Percentiles rank a stretch among this genome's conserved stretches.
Evolutionary conservation across 2,329 filamentous ascomycete genomes (phyloP).

Genomic region (Diaporthe destruens): DNA sequence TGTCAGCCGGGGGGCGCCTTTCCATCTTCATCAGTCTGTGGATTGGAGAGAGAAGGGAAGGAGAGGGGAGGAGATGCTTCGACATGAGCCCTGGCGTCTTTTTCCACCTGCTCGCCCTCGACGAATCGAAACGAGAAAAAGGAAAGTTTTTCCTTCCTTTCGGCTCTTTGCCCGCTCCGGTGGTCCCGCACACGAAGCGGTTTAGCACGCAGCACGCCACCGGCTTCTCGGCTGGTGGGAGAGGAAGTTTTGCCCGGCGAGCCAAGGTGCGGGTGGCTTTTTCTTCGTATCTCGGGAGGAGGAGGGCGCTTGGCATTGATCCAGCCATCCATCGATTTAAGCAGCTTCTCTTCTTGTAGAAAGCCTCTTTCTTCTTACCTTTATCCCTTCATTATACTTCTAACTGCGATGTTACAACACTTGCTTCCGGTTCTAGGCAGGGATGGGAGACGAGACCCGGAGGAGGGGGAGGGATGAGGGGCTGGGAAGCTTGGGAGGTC

Average conservation of each 20-base stretch:
- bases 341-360: slow-evolving; percentile 39
- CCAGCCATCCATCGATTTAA: background rate
- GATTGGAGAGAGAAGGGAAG: background rate
- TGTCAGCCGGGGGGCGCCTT: background rate
- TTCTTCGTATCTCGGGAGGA: background rate
- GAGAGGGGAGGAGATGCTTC: background rate
- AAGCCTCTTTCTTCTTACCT: background rate
- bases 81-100: slow-evolving; percentile 4
- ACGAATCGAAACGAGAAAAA: background rate
- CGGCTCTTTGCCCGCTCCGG: too few relatives aligned
- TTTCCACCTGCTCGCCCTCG: background rate
- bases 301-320: background rate
- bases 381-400: background rate
- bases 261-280: background rate
- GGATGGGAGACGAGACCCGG: too few relatives aligned
- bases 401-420: too few relatives aligned
- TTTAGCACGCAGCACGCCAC: too few relatives aligned
- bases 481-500: too few relatives aligned
- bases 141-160: background rate
- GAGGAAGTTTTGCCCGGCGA: background rate
- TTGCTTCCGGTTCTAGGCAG: too few relatives aligned
- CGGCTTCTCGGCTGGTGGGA: slow-evolving; percentile 13
- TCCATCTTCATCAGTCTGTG: background rate
- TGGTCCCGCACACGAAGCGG: background rate
- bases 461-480: too few relatives aligned